Evolutionary conservation across 1,139 yeast genomes (phyloP).

Genomic region (Blastobotrys arbuscula): DNA sequence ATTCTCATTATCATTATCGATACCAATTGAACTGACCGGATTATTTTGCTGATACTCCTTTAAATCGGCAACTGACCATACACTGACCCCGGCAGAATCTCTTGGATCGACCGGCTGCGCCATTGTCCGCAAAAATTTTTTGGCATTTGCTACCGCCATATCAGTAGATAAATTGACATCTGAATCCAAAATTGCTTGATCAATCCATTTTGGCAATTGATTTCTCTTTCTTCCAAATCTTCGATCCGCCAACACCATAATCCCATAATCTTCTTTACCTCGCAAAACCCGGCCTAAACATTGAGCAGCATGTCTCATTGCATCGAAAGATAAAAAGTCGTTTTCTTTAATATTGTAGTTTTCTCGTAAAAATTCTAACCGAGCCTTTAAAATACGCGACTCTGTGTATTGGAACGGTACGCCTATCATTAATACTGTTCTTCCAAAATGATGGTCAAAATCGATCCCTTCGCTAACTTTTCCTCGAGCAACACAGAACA

Average conservation of each 20-base stretch:
- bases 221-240: slow-evolving; percentile 79
- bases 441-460: slow-evolving; percentile 97
- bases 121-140: slow-evolving; percentile 82
- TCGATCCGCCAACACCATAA: slow-evolving; percentile 95
- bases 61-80: slow-evolving; percentile 79
- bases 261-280: slow-evolving; percentile 97
- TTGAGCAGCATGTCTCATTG: slow-evolving; percentile 99
- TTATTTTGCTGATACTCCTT: slow-evolving; percentile 55
- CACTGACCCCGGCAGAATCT: slow-evolving; percentile 92
- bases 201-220: slow-evolving; percentile 95
- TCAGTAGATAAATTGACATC: slow-evolving; percentile 91
- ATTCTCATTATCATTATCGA: slow-evolving; percentile 14
- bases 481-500: slow-evolving; percentile 97
- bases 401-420: slow-evolving; percentile 98
- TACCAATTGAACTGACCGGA: slow-evolving; percentile 9
- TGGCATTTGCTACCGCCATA: slow-evolving; percentile 94
- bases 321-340: slow-evolving; percentile 94
- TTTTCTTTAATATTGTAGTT: slow-evolving; percentile 88
- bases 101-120: slow-evolving; percentile 91
- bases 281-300: slow-evolving; percentile 94
- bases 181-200: slow-evolving; percentile 86
- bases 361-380: slow-evolving; percentile 88
- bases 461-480: slow-evolving; percentile 98
- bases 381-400: slow-evolving; percentile 88
- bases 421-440: slow-evolving; percentile 97